phyloP scores from a whole-genome alignment of 225 moss, liverwort and hornwort genomes.

The Rhytidiadelphus loreus region DNA sequence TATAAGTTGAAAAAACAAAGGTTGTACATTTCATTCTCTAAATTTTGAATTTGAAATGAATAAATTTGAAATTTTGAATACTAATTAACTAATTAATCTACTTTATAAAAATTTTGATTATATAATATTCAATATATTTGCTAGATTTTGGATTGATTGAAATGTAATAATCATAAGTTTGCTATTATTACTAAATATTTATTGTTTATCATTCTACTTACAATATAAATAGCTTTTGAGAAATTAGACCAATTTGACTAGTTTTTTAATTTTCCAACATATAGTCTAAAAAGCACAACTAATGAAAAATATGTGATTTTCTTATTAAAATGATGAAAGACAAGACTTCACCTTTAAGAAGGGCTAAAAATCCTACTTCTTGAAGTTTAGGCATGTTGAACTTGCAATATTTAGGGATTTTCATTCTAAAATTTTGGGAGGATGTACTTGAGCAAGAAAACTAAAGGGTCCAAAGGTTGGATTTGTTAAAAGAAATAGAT shows the following conservation, averaged over 20 bases:
- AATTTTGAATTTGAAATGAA: neutral
- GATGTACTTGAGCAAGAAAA: no score
- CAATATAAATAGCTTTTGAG: no score
- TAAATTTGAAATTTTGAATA: neutral
- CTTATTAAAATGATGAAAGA: neutral
- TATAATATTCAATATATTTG: accelerated
- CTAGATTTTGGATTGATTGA: neutral
- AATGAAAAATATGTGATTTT: neutral
- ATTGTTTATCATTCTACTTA: neutral
- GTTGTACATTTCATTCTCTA: neutral
- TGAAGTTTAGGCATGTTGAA: no score
- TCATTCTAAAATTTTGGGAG: no score
- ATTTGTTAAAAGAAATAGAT: no score
- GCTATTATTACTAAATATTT: neutral
- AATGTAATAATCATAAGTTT: no score
- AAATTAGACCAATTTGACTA: neutral
- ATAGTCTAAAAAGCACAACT: neutral
- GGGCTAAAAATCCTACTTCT: no score
- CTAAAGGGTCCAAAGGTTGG: no score
- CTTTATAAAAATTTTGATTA: neutral
- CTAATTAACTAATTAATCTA: neutral
- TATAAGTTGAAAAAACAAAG: neutral
- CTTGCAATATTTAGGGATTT: no score
- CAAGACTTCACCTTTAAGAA: neutral
- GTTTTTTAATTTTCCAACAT: neutral